These are phyloP conservation scores for Circinella minor DNA, from an alignment of 371 early-diverging fungal genomes.

Conservation along the genomic window DNA sequence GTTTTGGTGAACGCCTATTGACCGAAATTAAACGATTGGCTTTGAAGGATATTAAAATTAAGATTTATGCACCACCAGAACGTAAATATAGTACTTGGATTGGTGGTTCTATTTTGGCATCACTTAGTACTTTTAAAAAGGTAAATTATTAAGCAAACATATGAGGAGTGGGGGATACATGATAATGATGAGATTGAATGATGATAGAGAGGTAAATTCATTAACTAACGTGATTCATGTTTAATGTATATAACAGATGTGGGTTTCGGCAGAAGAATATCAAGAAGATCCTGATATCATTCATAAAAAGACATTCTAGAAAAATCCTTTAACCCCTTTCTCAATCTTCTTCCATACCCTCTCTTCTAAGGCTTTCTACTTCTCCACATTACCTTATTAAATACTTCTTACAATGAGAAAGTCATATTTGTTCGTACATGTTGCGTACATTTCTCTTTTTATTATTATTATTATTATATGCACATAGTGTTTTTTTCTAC, in stretches of 20 bases:
- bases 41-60: conserved; percentile 90
- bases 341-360: neutral
- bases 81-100: conserved; percentile 98
- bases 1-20: conserved; percentile 89
- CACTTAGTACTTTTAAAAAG: conserved; percentile 74
- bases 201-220: too few species aligned
- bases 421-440: too few species aligned
- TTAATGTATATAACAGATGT: conserved; percentile 54
- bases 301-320: conserved; percentile 78
- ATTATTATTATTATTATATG: too few species aligned
- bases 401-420: too few species aligned
- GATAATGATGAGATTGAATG: too few species aligned
- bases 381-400: too few species aligned
- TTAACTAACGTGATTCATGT: too few species aligned
- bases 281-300: conserved; percentile 86
- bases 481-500: too few species aligned
- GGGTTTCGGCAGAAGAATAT: conserved; percentile 86
- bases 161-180: too few species aligned
- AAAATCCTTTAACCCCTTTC: neutral
- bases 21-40: conserved; percentile 85
- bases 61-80: conserved; percentile 96
- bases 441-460: too few species aligned
- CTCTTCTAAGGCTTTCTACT: neutral
- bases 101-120: conserved; percentile 94
- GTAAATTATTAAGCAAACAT: conserved; percentile 21